Evolutionary conservation across 768 basidiomycete species (phyloP).

Genomic region (Artomyces pyxidatus): DNA sequence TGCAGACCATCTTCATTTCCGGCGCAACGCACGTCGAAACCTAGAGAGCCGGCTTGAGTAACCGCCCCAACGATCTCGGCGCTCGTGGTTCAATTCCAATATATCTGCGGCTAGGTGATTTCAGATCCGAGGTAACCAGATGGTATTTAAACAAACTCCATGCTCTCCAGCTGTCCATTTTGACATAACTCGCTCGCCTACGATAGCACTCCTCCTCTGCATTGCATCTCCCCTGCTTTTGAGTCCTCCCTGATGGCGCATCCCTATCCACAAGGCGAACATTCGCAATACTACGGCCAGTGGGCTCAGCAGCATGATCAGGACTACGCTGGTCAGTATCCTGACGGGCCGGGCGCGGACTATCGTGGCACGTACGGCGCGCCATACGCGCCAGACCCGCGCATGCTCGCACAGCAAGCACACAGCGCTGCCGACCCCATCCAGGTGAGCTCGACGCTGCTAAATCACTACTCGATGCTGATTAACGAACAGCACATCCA

Average conservation of each 20-base stretch:
- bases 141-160: not conserved
- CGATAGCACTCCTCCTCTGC: not conserved
- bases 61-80: no score
- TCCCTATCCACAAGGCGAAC: not conserved
- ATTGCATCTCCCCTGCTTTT: not conserved
- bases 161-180: not conserved
- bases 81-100: no score
- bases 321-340: not conserved
- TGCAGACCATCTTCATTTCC: no score
- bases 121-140: not conserved
- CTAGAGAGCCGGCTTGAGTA: no score
- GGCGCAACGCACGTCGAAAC: no score
- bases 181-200: not conserved
- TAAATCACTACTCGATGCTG: no score
- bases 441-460: no score
- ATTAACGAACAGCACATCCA: no score
- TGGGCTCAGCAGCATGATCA: not conserved
- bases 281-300: not conserved
- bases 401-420: not conserved
- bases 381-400: not conserved
- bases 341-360: not conserved
- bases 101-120: not conserved
- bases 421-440: no score
- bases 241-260: not conserved
- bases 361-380: not conserved